phyloP scores from a whole-genome alignment of 1,139 yeast species.

The Debaryomyces coudertii region DNA sequence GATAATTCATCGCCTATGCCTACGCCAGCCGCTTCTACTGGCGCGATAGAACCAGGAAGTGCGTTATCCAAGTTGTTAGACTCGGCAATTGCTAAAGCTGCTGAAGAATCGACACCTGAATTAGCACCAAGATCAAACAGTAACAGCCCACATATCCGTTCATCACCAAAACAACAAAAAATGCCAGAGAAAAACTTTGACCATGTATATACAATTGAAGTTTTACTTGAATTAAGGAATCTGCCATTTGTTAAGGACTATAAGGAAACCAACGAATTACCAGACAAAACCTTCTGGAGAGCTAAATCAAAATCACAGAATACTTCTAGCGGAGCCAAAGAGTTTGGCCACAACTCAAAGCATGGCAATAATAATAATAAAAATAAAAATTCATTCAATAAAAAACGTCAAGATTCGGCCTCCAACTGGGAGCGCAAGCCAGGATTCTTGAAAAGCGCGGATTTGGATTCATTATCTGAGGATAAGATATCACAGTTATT shows the following conservation, averaged over 20 bases:
- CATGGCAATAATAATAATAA: conserved; percentile 11
- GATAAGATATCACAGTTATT: conserved; percentile 37
- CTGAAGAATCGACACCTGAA: conserved; percentile 50
- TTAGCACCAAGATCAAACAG: conserved; percentile 23
- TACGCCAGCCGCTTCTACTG: conserved; percentile 8
- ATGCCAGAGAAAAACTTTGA: conserved; percentile 18
- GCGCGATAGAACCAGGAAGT: conserved; percentile 33
- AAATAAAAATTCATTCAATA: conserved; percentile 17
- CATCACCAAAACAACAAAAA: conserved; percentile 16
- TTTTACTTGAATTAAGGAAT: conserved; percentile 35
- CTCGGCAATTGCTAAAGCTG: conserved; percentile 52
- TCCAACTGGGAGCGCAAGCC: conserved; percentile 35
- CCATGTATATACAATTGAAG: conserved; percentile 42
- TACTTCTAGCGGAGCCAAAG: conserved; percentile 13
- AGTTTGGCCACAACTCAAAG: conserved; percentile 12
- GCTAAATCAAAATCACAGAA: conserved; percentile 19
- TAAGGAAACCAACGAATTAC: conserved; percentile 33
- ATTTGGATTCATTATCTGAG: conserved; percentile 31
- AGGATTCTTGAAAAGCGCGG: conserved; percentile 27
- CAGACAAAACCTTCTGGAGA: conserved; percentile 50
- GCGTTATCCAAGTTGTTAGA: conserved; percentile 48
- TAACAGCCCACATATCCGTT: conserved; percentile 15
- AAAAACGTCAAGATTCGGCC: conserved; percentile 23
- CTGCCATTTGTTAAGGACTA: conserved; percentile 39
- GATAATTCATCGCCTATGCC: conserved; percentile 7